A percentile compares a stretch with the other conserved stretches of the same genome.
Evolutionary conservation across 176 grass and related monocot species (phyloP).

Genomic region (bread wheat (Triticum aestivum)): IWGSC_CS_RefSeq_v2.1 NC_057809.1:26377677-26378176

Average conservation of each 20-base stretch:
- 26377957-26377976: too few relatives aligned
- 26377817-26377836: slow-evolving; percentile 75
- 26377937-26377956: background rate
- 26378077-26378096: background rate
- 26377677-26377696: background rate
- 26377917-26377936: background rate
- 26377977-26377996: slow-evolving; percentile 87
- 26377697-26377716: slow-evolving; percentile 40
- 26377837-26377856: slow-evolving; percentile 95
- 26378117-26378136: too few relatives aligned
- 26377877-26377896: fast-evolving
- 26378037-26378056: background rate
- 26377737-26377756: slow-evolving; percentile 54
- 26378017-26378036: too few relatives aligned
- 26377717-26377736: background rate
- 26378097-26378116: background rate
- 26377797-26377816: slow-evolving; percentile 68
- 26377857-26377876: slow-evolving; percentile 8
- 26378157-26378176: too few relatives aligned
- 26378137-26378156: too few relatives aligned
- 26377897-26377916: fast-evolving
- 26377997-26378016: slow-evolving; percentile 56
- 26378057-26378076: background rate
- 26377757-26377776: slow-evolving; percentile 90
- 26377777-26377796: slow-evolving; percentile 87